A percentile compares a stretch with the other conserved stretches of the same genome.
phyloP scores from a whole-genome alignment of 768 basidiomycete species.

The Psilocybe tampanensis region DNA sequence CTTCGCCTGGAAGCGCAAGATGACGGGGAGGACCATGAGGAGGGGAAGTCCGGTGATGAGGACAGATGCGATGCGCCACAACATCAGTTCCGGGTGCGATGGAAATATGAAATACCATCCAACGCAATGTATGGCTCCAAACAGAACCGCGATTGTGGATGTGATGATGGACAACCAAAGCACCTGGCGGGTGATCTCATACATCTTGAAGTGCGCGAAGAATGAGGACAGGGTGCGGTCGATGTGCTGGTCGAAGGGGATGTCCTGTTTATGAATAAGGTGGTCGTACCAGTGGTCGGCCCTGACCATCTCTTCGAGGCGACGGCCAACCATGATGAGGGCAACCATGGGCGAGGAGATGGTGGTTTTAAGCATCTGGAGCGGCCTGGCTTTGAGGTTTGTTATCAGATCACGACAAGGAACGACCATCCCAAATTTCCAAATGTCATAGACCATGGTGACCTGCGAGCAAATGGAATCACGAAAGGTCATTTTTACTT shows the following conservation, averaged over 20 bases:
- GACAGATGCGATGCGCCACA: slow-evolving; percentile 4
- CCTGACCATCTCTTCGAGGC: not conserved
- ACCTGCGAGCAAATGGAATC: not conserved
- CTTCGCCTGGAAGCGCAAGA: not conserved
- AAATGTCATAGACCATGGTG: not conserved
- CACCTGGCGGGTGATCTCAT: not conserved
- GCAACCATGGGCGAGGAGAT: not conserved
- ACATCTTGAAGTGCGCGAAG: not conserved
- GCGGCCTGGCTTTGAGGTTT: not conserved
- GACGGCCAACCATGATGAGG: not conserved
- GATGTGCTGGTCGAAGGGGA: not conserved
- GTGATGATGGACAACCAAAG: not conserved
- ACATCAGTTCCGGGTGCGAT: not conserved
- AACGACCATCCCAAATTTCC: not conserved
- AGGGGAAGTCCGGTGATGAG: not conserved
- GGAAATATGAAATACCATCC: slow-evolving; percentile 8
- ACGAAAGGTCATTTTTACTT: not conserved
- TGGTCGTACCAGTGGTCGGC: not conserved
- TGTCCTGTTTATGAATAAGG: not conserved
- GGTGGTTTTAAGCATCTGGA: not conserved
- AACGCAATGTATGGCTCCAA: slow-evolving; percentile 12
- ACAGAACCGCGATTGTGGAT: not conserved
- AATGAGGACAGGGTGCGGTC: not conserved
- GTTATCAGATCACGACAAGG: not conserved
- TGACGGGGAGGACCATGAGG: not conserved